Conservation (phyloP, 2,329 filamentous ascomycete species). For the Kalaharituber pfeilii region DNA sequence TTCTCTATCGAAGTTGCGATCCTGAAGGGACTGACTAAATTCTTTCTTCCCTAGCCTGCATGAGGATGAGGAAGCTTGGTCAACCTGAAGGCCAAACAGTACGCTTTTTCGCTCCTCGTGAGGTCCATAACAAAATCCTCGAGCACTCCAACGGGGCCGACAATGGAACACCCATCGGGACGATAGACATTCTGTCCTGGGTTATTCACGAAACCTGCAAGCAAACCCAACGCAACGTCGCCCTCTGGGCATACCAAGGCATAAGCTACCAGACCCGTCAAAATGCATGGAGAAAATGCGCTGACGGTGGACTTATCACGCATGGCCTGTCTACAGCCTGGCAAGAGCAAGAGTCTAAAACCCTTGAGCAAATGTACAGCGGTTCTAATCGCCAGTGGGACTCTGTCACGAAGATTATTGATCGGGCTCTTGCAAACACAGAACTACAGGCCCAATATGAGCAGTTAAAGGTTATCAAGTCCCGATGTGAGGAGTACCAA, state of each 20-base stretch:
- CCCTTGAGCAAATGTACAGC: constrained; percentile 2
- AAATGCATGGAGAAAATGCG: not conserved
- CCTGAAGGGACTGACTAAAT: not conserved
- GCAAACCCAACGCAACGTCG: not conserved
- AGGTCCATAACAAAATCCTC: constrained; percentile 3
- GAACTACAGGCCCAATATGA: not conserved
- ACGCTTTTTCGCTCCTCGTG: not conserved
- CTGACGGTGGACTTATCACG: not conserved
- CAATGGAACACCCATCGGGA: not conserved
- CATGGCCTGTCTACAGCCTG: not conserved
- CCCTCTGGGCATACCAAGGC: not conserved
- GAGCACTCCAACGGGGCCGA: constrained; percentile 12
- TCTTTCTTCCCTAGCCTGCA: not conserved
- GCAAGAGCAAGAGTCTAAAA: not conserved
- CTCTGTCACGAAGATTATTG: not conserved
- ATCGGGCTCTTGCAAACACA: not conserved
- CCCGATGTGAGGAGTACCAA: constrained; percentile 28
- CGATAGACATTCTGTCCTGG: not conserved
- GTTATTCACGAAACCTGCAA: not conserved
- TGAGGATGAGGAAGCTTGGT: not conserved
- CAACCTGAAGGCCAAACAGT: constrained; percentile 21
- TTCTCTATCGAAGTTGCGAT: not conserved
- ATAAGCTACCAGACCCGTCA: not conserved
- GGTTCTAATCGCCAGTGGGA: not conserved
- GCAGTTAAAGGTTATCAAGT: constrained; percentile 23